Conservation (phyloP, 441 rosid species). For the Flueggea neowawraea region DNA sequence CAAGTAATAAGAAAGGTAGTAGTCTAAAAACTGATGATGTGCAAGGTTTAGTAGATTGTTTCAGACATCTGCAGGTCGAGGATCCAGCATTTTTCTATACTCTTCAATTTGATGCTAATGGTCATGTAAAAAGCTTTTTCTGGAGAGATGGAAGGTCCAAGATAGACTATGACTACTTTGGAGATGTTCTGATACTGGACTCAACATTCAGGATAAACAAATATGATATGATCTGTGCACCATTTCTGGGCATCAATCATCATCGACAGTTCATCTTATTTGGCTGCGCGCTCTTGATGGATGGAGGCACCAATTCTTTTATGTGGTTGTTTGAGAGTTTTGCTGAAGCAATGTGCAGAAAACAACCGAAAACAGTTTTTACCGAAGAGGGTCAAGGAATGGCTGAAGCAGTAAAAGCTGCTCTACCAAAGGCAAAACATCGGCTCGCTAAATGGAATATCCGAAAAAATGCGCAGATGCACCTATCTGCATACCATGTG, state of each 20-base stretch:
- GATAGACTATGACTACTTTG: constrained; percentile 21
- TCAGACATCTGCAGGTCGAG: constrained; percentile 5
- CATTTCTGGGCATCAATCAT: constrained; percentile 23
- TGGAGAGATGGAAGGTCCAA: constrained; percentile 28
- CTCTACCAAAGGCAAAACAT: constrained; percentile 14
- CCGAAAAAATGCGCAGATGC: constrained; percentile 9
- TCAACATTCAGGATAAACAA: constrained; percentile 10
- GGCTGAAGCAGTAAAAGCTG: constrained; percentile 13
- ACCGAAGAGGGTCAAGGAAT: constrained; percentile 12
- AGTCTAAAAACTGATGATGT: constrained; percentile 7
- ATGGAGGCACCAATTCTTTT: constrained; percentile 15
- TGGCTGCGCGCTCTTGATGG: constrained; percentile 22
- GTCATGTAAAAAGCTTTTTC: constrained; percentile 16
- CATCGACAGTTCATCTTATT: constrained; percentile 16
- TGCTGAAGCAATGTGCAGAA: constrained; percentile 14
- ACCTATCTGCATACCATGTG: background rate
- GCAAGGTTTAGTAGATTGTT: constrained; percentile 10
- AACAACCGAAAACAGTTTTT: constrained; percentile 20
- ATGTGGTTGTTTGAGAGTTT: constrained; percentile 21
- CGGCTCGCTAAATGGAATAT: constrained; percentile 15
- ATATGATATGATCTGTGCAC: constrained; percentile 12
- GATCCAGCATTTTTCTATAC: constrained; percentile 20
- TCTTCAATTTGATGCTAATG: constrained; percentile 9
- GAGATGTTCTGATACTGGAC: constrained; percentile 20
- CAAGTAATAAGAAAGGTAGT: background rate